Percentiles rank a stretch among this genome's conserved stretches.
Evolutionary conservation across 176 grass and related monocot species (phyloP).

Genomic region (Carex myosuroides): DNA sequence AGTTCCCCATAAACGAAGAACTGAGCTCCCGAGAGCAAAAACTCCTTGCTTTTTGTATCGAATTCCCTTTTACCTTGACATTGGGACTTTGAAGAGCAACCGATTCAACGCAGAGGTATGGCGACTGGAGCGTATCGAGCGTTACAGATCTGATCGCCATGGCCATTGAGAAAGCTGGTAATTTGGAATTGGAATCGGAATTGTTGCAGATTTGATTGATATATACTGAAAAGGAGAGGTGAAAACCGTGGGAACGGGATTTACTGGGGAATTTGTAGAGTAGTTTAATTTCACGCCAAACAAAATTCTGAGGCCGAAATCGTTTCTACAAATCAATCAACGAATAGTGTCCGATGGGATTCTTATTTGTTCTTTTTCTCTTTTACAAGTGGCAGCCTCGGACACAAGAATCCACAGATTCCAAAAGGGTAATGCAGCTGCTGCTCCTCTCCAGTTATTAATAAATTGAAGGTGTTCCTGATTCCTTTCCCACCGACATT

Average conservation of each 20-base stretch:
- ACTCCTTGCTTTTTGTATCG: not conserved
- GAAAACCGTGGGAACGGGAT: not conserved
- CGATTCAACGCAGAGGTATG: constrained; percentile 9
- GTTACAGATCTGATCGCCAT: constrained; percentile 37
- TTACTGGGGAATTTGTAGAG: not conserved
- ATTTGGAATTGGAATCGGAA: not conserved
- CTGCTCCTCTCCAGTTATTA: not conserved
- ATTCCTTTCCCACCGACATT: not conserved
- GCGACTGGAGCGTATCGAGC: constrained; percentile 10
- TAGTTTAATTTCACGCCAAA: constrained; percentile 30
- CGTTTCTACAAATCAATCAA: not conserved
- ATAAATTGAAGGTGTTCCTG: not conserved
- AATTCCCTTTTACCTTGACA: constrained; percentile 11
- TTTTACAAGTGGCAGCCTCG: constrained; percentile 8
- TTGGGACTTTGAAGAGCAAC: not conserved
- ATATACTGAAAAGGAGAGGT: not conserved
- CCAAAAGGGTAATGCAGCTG: not conserved
- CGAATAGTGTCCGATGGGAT: not conserved
- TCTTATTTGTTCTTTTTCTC: constrained; percentile 21
- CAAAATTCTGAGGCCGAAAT: constrained; percentile 34
- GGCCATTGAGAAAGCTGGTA: constrained; percentile 8
- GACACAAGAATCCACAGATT: not conserved
- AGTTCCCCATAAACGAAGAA: constrained; percentile 22
- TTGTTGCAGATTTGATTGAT: not conserved
- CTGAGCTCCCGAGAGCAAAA: constrained; percentile 15